Base-by-base conservation (phyloP, 805 yeast species). In the Saccharomycopsis fermentans region DNA sequence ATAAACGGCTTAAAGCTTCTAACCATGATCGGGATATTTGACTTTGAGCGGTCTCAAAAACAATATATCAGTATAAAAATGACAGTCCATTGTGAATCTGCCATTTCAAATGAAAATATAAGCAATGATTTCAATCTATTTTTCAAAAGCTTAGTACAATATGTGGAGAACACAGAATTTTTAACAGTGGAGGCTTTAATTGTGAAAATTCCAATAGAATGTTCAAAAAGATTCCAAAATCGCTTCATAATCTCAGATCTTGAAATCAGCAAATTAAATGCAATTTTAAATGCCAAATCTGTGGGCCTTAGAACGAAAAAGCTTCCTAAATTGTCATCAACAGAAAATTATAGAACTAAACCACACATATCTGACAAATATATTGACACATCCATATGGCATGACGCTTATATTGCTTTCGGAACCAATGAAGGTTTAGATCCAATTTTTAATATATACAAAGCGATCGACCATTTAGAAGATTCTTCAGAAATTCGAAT, bases 131-230 rank as follows among this genome's bases (percentile, higher is more conserved):
- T 55, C 55, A 63, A 63, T 47, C 59, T 58, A 43, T 63, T 57
- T 29, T 78, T 84, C 24, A 79, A 79, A 29, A 72, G 69, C 1
- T 77, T 87, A 3, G 74, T 78, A 0, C 65, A 66, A 0, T 87
- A 83, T 65, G 87, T 90, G n/a, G 96, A 87, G 66, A 68, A 67
- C n/a, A 80, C 96, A 1, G 82, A 83, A 62, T 94, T 89, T 73
- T 86, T 88, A 66, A 94, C 99, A 0, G 95, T 94, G 1, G 99
- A 94, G 68, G 97, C 97, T 0, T 76, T 94, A 53, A 96, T 88
- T 2, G 79, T 83, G 60, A 79, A 82, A 11, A 85, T 89, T 29
- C 50, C 50, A 21, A 43, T 43, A 9, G 50, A 43, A 21, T 43
- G 24, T 12, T 43, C 50, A 21, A 43, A 43, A 6, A 9, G 12